Evolutionary conservation across 306 rosid genomes (phyloP), one percentile per base, ranked within the genome.

Genomic region (Corylus avellana): DNA sequence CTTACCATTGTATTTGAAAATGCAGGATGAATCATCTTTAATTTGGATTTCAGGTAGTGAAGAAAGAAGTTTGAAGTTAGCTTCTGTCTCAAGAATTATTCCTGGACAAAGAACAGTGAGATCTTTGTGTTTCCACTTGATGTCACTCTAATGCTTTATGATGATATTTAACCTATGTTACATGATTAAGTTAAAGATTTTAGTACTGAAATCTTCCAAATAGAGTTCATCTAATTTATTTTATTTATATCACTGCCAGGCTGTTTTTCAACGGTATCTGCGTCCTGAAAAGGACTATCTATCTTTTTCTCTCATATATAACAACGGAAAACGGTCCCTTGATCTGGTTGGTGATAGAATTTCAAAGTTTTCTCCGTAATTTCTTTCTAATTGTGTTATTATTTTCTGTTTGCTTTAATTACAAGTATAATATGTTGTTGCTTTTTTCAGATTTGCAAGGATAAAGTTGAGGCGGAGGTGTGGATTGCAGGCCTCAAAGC

Each of bases 41-140:
- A 90, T 89, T 89, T 95, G 98, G 98, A 85, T 89, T 85, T 89
- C 98, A 72, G 91, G 91, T 78, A 86, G 82, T 64, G 97, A 91
- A 59, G 97, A 95, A 89, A 91, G 89, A 81, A 87, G 76, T 73
- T 81, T 95, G 87, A 92, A 91, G 91, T 87, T 95, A 84, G 93
- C 91, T 81, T 87, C 97, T 76, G 92, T 95, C 79, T 91, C 95
- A 55, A 86, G 90, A 89, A 90, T 95, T 80, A 87, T 95, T 76
- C 97, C 98, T 73, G 98, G 98, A 69, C 98, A 92, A 89, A 91
- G 98, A 95, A 95, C 97, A 75, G 98, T 95, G 83, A 89, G 98
- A 87, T 87, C 74, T 84, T 58, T 77, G 35, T 25, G 80, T 73
- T 78, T 78, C 47, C 27, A 69, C 73, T 48, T 75, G 50, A 78